Percentiles rank a stretch among this genome's conserved stretches.
phyloP scores from a whole-genome alignment of 192 early-diverging fungal species.

The Backusella australiensis region DNA sequence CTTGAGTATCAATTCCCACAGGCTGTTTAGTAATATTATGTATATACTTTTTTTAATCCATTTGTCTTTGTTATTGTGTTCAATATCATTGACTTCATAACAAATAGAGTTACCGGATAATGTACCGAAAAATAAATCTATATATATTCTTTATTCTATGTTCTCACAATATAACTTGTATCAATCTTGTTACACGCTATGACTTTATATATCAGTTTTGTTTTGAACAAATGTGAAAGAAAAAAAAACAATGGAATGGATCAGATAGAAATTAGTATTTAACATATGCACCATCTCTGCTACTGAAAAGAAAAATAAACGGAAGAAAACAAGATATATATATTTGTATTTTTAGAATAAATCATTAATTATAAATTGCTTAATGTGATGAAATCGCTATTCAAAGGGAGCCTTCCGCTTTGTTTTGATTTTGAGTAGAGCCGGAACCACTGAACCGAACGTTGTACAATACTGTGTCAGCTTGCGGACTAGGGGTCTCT shows the following conservation, averaged over 20 bases:
- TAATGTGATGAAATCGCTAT: neutral
- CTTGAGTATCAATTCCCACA: neutral
- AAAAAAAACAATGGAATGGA: neutral
- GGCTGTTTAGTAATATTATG: neutral
- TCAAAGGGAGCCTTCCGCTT: neutral
- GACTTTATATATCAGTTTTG: neutral
- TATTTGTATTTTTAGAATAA: neutral
- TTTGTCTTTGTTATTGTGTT: conserved; percentile 4
- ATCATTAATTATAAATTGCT: conserved; percentile 7
- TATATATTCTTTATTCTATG: neutral
- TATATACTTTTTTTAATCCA: neutral
- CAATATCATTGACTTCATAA: neutral
- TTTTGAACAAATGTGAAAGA: neutral
- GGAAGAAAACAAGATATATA: neutral
- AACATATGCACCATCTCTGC: neutral
- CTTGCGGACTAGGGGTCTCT: neutral
- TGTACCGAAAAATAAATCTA: neutral
- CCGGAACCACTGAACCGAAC: neutral
- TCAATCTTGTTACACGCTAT: neutral
- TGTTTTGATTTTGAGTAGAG: conserved; percentile 1
- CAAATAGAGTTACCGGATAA: neutral
- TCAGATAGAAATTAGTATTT: neutral
- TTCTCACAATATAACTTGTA: neutral
- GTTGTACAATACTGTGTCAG: conserved; percentile 1
- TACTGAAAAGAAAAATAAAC: neutral